Evolutionary conservation across 495 filamentous ascomycete species (phyloP), one percentile per base, ranked within the genome.

Genomic region (Penicillium salamii): DNA sequence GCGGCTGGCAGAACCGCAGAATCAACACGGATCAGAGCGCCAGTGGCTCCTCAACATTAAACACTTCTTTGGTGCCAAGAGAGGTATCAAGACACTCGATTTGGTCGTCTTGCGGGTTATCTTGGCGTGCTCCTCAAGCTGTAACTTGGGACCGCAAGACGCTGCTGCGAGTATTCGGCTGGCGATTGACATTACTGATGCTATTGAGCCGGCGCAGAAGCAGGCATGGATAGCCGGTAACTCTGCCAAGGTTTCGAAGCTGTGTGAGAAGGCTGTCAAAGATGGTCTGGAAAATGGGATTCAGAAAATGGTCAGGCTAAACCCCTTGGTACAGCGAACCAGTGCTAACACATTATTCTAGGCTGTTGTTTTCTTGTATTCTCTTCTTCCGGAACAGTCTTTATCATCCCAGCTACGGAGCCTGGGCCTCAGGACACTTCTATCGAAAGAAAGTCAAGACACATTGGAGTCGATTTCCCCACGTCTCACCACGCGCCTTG

Each of bases 81-180:
- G 70, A 8, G 77, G 70, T 1, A 40, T 66, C 8, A 84, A 83
- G 47, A 85, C 77, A 1, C 54, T 84, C 12, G 74, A 83, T 46
- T 59, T 85, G 29, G 70, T 80, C 3, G 71, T 79, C 2, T 57
- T 82, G 39, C 72, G 71, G 17, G 76, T 75, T 8, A 76, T 82
- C 17, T 69, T 73, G 46, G 75, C 75, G 7, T 82, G 77, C 49
- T 80, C 76, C 11, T 62, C 69, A 21, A 74, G 62, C 34, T 67
- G 61, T 40, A 63, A 57, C 13, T 42, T 77, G 7, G 66, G 67
- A 2, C 41, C 65, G 4, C 43, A 59, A 2, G 71, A 80, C 14
- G 72, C 73, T 19, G 45, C 70, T 18, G 70, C 81, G 48, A 71
- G 71, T 15, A 69, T 85, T 39, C 58, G 62, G 7, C 65, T 85